A percentile compares a stretch with the other conserved stretches of the same genome.
phyloP scores from a whole-genome alignment of 176 grass and related monocot genomes.

The Zoysia japonica region DNA sequence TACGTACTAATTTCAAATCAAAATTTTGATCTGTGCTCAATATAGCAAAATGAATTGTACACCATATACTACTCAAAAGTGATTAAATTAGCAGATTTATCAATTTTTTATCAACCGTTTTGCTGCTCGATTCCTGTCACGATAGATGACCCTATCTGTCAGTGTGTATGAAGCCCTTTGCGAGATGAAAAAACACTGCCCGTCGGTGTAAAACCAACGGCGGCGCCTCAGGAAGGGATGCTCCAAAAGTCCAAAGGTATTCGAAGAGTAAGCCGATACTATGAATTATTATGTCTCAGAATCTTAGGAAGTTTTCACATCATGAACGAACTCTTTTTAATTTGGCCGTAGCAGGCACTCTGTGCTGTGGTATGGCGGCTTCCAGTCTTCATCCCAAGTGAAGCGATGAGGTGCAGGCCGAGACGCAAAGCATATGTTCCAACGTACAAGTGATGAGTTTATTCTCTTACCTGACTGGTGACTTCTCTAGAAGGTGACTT shows the following conservation, averaged over 20 bases:
- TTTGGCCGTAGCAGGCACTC: too few species aligned
- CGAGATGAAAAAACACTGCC: neutral
- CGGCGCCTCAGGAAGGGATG: slow-evolving; percentile 16
- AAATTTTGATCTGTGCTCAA: neutral
- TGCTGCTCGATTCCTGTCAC: neutral
- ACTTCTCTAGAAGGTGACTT: slow-evolving; percentile 1
- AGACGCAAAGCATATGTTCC: slow-evolving; percentile 52
- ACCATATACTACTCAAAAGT: neutral
- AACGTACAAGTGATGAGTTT: slow-evolving; percentile 38
- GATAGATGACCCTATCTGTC: neutral
- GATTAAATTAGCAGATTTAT: neutral
- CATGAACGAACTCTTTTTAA: neutral
- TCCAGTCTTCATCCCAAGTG: slow-evolving; percentile 1
- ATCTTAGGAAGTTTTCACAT: slow-evolving; percentile 28
- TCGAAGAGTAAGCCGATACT: neutral
- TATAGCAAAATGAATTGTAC: neutral
- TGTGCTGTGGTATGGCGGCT: neutral
- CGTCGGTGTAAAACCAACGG: slow-evolving; percentile 21
- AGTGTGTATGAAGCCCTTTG: neutral
- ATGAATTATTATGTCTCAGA: slow-evolving; percentile 1
- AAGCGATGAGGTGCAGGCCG: neutral
- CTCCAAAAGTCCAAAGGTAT: neutral
- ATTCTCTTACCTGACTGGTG: slow-evolving; percentile 37
- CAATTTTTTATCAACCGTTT: neutral
- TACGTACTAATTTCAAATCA: neutral